phyloP scores from a whole-genome alignment of 805 yeast species.

The Lachancea lanzarotensis region DNA sequence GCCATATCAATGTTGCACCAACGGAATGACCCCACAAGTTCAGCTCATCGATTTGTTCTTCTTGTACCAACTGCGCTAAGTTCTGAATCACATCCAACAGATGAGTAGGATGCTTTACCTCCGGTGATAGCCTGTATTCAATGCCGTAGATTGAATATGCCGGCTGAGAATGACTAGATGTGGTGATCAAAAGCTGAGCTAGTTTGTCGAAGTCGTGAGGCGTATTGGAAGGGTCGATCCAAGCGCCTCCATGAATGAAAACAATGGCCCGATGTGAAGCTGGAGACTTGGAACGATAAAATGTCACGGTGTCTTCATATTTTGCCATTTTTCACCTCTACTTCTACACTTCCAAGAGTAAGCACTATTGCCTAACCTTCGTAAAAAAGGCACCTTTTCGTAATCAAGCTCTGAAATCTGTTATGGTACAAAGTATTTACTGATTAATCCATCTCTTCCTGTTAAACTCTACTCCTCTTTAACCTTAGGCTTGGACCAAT shows the following conservation, averaged over 20 bases:
- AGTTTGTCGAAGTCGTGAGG: slow-evolving; percentile 45
- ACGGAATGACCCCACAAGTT: slow-evolving; percentile 69
- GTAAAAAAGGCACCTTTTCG: too few species aligned
- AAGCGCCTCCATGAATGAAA: slow-evolving; percentile 83
- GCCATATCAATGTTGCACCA: slow-evolving; percentile 64
- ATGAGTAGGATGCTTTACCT: slow-evolving; percentile 55
- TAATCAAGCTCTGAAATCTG: background rate
- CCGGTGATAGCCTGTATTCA: slow-evolving; percentile 66
- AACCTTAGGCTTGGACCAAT: slow-evolving; percentile 46
- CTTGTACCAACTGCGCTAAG: slow-evolving; percentile 24
- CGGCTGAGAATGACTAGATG: slow-evolving; percentile 10
- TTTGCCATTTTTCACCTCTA: background rate
- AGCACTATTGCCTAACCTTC: too few species aligned
- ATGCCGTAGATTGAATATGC: slow-evolving; percentile 28
- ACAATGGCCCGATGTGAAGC: slow-evolving; percentile 33
- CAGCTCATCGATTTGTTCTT: slow-evolving; percentile 24
- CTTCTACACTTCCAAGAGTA: too few species aligned
- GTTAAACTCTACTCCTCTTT: slow-evolving; percentile 3
- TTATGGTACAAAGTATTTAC: slow-evolving; percentile 5
- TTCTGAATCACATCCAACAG: slow-evolving; percentile 48
- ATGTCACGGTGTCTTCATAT: slow-evolving; percentile 12
- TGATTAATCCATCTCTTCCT: background rate
- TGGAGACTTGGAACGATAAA: slow-evolving; percentile 4
- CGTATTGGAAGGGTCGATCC: slow-evolving; percentile 68
- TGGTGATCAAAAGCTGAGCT: slow-evolving; percentile 10